Percentiles rank a stretch among this genome's conserved stretches.
phyloP scores from a whole-genome alignment of 331 rosid species.

The Rosa hybrid region DNA sequence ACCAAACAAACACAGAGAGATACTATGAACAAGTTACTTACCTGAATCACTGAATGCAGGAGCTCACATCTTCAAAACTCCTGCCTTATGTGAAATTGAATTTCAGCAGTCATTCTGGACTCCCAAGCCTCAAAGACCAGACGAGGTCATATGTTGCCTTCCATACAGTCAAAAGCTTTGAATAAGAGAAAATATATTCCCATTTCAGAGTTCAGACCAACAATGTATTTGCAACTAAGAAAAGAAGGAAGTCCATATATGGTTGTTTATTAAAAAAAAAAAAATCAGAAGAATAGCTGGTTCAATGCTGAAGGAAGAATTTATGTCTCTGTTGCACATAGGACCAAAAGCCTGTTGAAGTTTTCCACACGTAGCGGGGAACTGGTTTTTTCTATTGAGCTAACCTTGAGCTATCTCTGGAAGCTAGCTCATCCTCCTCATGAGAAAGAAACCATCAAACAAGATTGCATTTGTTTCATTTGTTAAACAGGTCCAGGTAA shows the following conservation, averaged over 20 bases:
- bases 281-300: constrained; percentile 1
- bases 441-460: constrained; percentile 19
- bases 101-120: neutral
- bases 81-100: neutral
- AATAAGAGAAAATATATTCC: neutral
- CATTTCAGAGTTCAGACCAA: constrained; percentile 22
- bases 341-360: neutral
- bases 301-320: constrained; percentile 14
- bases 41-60: neutral
- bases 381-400: neutral
- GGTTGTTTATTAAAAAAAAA: neutral
- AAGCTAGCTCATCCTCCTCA: neutral
- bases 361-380: neutral
- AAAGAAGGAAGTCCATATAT: neutral
- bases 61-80: neutral
- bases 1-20: neutral
- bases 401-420: neutral
- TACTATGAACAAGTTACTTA: neutral
- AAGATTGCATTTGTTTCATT: constrained; percentile 13
- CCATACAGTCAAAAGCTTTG: constrained; percentile 23
- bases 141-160: constrained; percentile 22
- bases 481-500: constrained; percentile 22
- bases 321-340: constrained; percentile 18
- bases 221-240: neutral
- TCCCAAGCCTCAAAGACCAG: neutral